phyloP scores from a whole-genome alignment of 495 filamentous ascomycete species.

The Rusavskia elegans region DNA sequence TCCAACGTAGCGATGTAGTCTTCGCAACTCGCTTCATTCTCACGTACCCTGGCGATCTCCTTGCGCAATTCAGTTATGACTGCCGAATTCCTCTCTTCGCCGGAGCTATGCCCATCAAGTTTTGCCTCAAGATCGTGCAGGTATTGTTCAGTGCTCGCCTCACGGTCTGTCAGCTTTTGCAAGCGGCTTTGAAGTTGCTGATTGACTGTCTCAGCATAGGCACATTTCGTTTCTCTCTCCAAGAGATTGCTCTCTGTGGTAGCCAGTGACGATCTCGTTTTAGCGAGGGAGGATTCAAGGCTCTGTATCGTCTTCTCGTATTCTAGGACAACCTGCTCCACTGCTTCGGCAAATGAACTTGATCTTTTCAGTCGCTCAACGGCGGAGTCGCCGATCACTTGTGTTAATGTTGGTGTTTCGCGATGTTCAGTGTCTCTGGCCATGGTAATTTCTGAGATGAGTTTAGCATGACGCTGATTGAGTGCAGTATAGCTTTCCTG shows the following conservation, averaged over 20 bases:
- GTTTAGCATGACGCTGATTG: conserved; percentile 78
- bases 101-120: conserved; percentile 74
- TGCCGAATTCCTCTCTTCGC: conserved; percentile 79
- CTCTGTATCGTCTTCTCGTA: conserved; percentile 98
- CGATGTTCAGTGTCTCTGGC: conserved; percentile 52
- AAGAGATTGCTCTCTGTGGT: conserved; percentile 69
- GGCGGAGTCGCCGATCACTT: conserved; percentile 57
- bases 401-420: conserved; percentile 38
- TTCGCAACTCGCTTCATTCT: conserved; percentile 76
- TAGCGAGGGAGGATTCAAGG: conserved; percentile 82
- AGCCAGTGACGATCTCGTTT: conserved; percentile 70
- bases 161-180: conserved; percentile 80
- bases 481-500: conserved; percentile 92
- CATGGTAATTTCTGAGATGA: conserved; percentile 87
- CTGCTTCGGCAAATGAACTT: conserved; percentile 84
- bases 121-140: conserved; percentile 80
- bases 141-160: conserved; percentile 78
- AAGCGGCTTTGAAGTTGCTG: conserved; percentile 74
- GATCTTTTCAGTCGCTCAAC: conserved; percentile 84
- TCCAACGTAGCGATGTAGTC: conserved; percentile 97
- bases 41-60: conserved; percentile 76
- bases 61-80: conserved; percentile 79
- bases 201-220: conserved; percentile 82
- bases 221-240: conserved; percentile 85
- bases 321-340: conserved; percentile 89